Conservation (phyloP, 1,284 basidiomycete genomes). For the Ustilago xerochloae region DNA sequence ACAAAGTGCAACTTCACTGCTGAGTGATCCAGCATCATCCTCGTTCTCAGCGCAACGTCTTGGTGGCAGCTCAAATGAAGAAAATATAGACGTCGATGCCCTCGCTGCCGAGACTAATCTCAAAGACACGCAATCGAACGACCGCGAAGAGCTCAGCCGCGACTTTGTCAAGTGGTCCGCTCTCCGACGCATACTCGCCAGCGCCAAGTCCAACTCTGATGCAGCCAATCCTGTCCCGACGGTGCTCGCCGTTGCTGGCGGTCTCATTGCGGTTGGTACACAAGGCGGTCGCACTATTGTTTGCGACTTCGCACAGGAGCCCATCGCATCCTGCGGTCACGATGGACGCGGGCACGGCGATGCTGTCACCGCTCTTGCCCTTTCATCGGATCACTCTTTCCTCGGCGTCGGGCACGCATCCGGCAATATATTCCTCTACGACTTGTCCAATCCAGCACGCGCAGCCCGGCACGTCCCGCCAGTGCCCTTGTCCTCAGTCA, state of each 20-base stretch:
- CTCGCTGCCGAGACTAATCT: conserved; percentile 1
- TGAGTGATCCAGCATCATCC: conserved; percentile 28
- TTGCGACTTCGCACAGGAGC: conserved; percentile 85
- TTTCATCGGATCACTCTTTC: conserved; percentile 94
- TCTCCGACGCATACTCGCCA: conserved; percentile 75
- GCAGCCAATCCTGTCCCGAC: conserved; percentile 76
- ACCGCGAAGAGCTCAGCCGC: conserved; percentile 69
- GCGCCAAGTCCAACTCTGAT: conserved; percentile 73
- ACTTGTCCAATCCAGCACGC: conserved; percentile 76
- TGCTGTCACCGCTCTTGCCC: conserved; percentile 86
- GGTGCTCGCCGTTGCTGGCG: conserved; percentile 81
- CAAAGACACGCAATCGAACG: conserved; percentile 36
- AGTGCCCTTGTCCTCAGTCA: conserved; percentile 76
- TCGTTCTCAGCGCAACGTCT: conserved; percentile 16
- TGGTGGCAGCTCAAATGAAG: neutral
- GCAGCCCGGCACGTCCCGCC: conserved; percentile 78
- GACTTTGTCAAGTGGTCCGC: conserved; percentile 83
- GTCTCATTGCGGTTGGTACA: conserved; percentile 89
- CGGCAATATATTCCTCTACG: conserved; percentile 88
- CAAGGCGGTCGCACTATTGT: conserved; percentile 81
- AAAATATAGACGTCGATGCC: neutral
- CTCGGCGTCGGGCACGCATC: conserved; percentile 87
- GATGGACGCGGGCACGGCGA: conserved; percentile 66
- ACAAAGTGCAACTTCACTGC: conserved; percentile 26
- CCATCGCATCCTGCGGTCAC: conserved; percentile 47